Evolutionary conservation across 2,329 filamentous ascomycete species (phyloP).

Genomic region (Talaromyces sp.): DNA sequence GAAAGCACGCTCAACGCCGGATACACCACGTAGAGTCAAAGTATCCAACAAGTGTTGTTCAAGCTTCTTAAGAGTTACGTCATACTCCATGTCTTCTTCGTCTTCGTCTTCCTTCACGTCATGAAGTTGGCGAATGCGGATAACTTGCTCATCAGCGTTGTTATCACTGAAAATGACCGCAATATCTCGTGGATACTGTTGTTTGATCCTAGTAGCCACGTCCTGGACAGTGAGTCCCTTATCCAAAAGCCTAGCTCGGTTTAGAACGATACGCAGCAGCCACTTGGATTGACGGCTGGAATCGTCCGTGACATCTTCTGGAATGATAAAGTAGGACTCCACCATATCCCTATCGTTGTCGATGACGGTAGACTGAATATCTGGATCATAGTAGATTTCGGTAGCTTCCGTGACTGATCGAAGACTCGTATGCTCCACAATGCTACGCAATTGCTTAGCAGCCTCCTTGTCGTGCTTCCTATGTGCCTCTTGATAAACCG

Average conservation of each 20-base stretch:
- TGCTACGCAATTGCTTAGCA: slow-evolving; percentile 81
- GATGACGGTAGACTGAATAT: slow-evolving; percentile 81
- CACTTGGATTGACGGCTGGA: slow-evolving; percentile 76
- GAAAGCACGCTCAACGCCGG: slow-evolving; percentile 87
- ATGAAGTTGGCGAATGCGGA: slow-evolving; percentile 81
- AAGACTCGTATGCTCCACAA: slow-evolving; percentile 91
- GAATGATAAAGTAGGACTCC: slow-evolving; percentile 93
- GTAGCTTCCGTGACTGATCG: slow-evolving; percentile 87
- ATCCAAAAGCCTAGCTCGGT: slow-evolving; percentile 91
- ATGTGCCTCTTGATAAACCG: slow-evolving; percentile 72
- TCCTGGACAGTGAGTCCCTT: slow-evolving; percentile 86
- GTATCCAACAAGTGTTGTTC: slow-evolving; percentile 90
- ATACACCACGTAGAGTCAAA: slow-evolving; percentile 84
- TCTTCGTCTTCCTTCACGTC: slow-evolving; percentile 71
- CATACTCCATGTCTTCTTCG: slow-evolving; percentile 73
- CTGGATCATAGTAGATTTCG: slow-evolving; percentile 96
- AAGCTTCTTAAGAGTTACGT: slow-evolving; percentile 88
- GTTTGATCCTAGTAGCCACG: slow-evolving; percentile 84
- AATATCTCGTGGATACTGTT: slow-evolving; percentile 79
- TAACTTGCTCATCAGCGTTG: slow-evolving; percentile 92
- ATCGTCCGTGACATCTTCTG: slow-evolving; percentile 71
- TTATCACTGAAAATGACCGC: slow-evolving; percentile 97
- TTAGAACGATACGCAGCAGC: slow-evolving; percentile 89
- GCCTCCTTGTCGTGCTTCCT: slow-evolving; percentile 67
- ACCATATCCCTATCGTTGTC: slow-evolving; percentile 89